Conservation (phyloP, 345 rosid genomes). For the Salix udensis region DNA sequence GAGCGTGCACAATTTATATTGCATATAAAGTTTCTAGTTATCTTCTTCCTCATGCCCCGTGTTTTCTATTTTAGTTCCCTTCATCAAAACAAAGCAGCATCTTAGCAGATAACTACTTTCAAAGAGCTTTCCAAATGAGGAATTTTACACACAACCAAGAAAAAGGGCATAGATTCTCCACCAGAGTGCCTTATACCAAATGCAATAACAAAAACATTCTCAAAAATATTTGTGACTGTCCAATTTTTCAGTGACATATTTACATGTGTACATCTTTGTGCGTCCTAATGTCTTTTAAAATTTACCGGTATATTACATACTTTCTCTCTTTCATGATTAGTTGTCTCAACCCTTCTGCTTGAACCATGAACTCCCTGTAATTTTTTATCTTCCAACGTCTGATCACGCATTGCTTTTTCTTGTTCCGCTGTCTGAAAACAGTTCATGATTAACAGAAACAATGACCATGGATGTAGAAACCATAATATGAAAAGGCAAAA, state of each 20-base stretch:
- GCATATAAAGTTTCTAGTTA: neutral
- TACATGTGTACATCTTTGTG: neutral
- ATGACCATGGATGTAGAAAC: slow-evolving; percentile 1
- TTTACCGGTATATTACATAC: slow-evolving; percentile 25
- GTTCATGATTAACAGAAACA: slow-evolving; percentile 23
- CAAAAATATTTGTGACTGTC: neutral
- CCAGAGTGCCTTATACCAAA: neutral
- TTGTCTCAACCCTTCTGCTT: slow-evolving; percentile 27
- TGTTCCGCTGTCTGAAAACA: slow-evolving; percentile 62
- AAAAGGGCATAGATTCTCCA: neutral
- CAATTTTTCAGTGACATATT: neutral
- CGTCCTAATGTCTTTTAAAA: neutral
- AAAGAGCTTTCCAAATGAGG: neutral
- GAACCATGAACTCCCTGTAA: slow-evolving; percentile 21
- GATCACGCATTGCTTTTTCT: slow-evolving; percentile 45
- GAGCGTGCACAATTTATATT: neutral
- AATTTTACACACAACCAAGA: neutral
- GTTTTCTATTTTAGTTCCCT: neutral
- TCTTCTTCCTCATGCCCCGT: neutral
- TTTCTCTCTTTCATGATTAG: slow-evolving; percentile 29
- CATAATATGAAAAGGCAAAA: slow-evolving; percentile 17
- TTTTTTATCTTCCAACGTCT: slow-evolving; percentile 25
- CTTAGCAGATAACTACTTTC: neutral
- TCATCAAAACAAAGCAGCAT: neutral
- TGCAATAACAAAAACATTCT: neutral